Percentiles rank a stretch among this genome's conserved stretches.
Conservation (phyloP, 805 yeast species). For the Yamadazyma phyllophila region DNA sequence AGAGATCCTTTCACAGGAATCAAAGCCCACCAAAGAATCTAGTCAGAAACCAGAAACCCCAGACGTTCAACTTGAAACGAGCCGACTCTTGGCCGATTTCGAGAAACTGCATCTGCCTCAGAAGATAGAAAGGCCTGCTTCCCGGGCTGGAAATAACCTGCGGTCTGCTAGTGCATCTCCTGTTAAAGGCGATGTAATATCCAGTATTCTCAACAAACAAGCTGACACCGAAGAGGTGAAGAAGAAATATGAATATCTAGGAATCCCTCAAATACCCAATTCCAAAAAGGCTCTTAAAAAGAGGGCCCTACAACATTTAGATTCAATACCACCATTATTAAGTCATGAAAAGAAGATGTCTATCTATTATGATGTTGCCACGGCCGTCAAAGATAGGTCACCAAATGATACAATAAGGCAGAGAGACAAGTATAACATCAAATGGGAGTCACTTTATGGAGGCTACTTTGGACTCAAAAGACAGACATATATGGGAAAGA, state of each 20-base stretch:
- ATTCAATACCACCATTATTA: conserved; percentile 38
- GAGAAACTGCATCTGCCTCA: no score
- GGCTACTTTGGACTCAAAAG: conserved; percentile 65
- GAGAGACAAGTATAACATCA: conserved; percentile 45
- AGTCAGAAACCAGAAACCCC: neutral
- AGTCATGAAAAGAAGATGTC: conserved; percentile 44
- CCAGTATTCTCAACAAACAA: neutral
- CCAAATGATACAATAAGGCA: conserved; percentile 43
- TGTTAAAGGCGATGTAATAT: neutral
- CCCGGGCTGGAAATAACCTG: no score
- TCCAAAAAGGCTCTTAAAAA: conserved; percentile 24
- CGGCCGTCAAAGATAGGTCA: conserved; percentile 35
- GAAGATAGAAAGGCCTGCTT: no score
- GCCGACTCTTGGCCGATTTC: no score
- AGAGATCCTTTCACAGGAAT: neutral
- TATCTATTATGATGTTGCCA: conserved; percentile 50
- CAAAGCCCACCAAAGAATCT: neutral
- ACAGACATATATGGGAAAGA: conserved; percentile 48
- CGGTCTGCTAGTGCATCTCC: neutral
- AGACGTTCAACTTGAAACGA: no score
- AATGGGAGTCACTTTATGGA: conserved; percentile 46
- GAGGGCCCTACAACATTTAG: conserved; percentile 27
- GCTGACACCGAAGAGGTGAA: conserved; percentile 13
- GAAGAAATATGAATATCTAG: conserved; percentile 14
- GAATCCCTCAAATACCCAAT: conserved; percentile 17